Base-by-base conservation (phyloP, 2,329 filamentous ascomycete genomes). In the Emericellopsis atlantica region DNA sequence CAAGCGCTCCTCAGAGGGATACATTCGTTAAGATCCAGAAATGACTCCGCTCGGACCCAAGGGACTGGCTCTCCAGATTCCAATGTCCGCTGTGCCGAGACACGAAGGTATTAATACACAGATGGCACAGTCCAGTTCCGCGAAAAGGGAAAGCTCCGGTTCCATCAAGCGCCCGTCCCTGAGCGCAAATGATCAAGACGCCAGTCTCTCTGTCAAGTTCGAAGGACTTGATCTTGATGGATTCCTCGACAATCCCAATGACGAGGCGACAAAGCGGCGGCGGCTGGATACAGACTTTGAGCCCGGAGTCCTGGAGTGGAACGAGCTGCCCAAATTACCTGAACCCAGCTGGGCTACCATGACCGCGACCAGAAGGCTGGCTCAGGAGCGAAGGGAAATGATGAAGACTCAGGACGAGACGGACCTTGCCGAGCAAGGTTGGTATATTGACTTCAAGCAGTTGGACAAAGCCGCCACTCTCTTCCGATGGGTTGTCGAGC, bases 401-500 rank as follows among this genome's bases (percentile, higher is more conserved):
- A 61, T 84, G 29, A 73, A 74, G 43, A 14, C 22, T 7, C 36
- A 37, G 36, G 57, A 72, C 1, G 63, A 56, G 10, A 76, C 70
- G 1, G 71, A 76, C 1, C 55, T 75, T 2, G 70, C 80, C 44
- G 74, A 82, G 44, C 70, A 93, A 0, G 89, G 89, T 14, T 95
- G 88, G 87, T 87, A 86, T 53, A 79, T 94, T 42, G 74, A 93
- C 51, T 68, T 71, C 37, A 61, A 66, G 6, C 72, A 75, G 39
- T 65, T 89, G 32, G 72, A 65, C 18, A 7, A 24, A 16, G 16
- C 15, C 12, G 32, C 14, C 12, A 93, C 89, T 51, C 69, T 88
- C 46, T 95, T 92, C 52, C 87, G 93, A 52, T 94, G 88, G 88
- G 87, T 94, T 44, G 79, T 93, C 6, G 84, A 95, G 56, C 65